Percentiles rank a stretch among this genome's conserved stretches.
Evolutionary conservation across 805 yeast species (phyloP).

Genomic region (Kazachstania bromeliacearum): DNA sequence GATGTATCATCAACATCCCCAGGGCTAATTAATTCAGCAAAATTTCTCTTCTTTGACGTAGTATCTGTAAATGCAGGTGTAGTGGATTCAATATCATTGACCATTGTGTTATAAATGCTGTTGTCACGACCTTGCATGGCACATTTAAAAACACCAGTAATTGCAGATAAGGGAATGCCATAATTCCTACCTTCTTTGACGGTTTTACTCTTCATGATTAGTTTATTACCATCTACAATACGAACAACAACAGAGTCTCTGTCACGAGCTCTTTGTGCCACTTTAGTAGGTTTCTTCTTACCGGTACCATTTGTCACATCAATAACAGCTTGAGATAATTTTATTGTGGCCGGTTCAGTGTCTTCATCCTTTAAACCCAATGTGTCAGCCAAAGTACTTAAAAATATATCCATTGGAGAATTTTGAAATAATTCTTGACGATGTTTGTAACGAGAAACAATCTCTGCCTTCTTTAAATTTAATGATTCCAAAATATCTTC

Average conservation of each 20-base stretch:
- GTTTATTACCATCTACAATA: constrained; percentile 17
- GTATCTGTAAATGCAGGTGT: not conserved
- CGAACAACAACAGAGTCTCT: constrained; percentile 22
- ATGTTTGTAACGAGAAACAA: constrained; percentile 28
- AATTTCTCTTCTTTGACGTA: constrained; percentile 20
- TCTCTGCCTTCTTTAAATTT: constrained; percentile 24
- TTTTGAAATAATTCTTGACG: constrained; percentile 26
- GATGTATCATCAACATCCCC: constrained; percentile 4
- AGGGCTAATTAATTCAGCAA: constrained; percentile 12
- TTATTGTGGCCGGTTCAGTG: constrained; percentile 16
- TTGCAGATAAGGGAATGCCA: constrained; percentile 13
- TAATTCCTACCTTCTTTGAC: constrained; percentile 5
- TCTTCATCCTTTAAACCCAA: constrained; percentile 24
- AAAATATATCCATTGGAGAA: constrained; percentile 26
- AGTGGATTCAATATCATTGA: constrained; percentile 4
- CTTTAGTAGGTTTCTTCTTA: constrained; percentile 25
- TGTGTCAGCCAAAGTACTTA: constrained; percentile 27
- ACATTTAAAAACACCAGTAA: constrained; percentile 19
- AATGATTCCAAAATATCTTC: constrained; percentile 23
- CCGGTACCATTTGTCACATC: constrained; percentile 29
- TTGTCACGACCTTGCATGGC: constrained; percentile 12
- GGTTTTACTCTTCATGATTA: constrained; percentile 23
- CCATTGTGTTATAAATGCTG: constrained; percentile 6
- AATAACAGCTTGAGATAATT: constrained; percentile 17
- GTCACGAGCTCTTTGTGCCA: constrained; percentile 26